phyloP scores from a whole-genome alignment of 306 rosid species.

The Vachellia collinsii region DNA sequence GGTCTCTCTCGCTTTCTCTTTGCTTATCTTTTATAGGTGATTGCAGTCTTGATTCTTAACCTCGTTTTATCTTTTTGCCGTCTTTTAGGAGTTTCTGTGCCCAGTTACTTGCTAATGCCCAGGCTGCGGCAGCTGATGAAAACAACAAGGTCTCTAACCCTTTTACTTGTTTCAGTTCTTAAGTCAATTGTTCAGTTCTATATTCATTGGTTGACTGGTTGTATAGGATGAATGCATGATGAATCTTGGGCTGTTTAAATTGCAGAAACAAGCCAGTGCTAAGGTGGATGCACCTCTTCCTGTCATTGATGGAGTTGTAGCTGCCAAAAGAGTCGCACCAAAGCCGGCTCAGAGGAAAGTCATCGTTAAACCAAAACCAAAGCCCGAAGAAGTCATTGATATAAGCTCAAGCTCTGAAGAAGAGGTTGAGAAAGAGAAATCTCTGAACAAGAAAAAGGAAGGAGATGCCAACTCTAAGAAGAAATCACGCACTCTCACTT shows the following conservation, averaged over 20 bases:
- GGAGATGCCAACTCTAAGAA: slow-evolving; percentile 58
- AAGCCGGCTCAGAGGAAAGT: slow-evolving; percentile 60
- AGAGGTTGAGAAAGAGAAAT: slow-evolving; percentile 40
- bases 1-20: slow-evolving; percentile 42
- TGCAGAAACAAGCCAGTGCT: slow-evolving; percentile 63
- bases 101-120: slow-evolving; percentile 83
- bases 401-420: slow-evolving; percentile 55
- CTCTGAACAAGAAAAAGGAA: slow-evolving; percentile 56
- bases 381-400: slow-evolving; percentile 52
- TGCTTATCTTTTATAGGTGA: not conserved
- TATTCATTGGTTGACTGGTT: not conserved
- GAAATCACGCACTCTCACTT: slow-evolving; percentile 62
- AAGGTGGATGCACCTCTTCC: slow-evolving; percentile 52
- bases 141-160: slow-evolving; percentile 59
- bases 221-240: not conserved
- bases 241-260: not conserved
- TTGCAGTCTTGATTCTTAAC: slow-evolving; percentile 10
- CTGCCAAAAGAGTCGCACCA: slow-evolving; percentile 51
- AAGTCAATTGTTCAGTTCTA: not conserved
- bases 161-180: not conserved
- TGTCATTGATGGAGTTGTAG: slow-evolving; percentile 44
- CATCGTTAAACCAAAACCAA: slow-evolving; percentile 54
- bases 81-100: slow-evolving; percentile 79
- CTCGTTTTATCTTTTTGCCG: slow-evolving; percentile 31
- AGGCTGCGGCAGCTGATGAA: slow-evolving; percentile 55